These are phyloP conservation scores for Tremella mesenterica DNA, from an alignment of 768 basidiomycete species.

Conservation along the genomic window DNA sequence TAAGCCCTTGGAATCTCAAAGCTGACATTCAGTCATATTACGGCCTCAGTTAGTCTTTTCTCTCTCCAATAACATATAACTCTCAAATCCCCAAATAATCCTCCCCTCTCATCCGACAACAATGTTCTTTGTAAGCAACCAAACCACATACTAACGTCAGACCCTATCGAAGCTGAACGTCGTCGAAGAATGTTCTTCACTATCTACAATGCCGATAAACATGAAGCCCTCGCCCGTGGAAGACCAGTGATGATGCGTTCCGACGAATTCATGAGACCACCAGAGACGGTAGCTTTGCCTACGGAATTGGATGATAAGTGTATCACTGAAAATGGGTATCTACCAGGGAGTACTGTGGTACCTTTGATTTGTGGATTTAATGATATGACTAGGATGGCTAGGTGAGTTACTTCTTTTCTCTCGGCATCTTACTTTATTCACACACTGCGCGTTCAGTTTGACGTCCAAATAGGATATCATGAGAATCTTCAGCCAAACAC, in stretches of 20 bases:
- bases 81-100: too few relatives aligned
- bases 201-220: constrained; percentile 27
- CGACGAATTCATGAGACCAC: constrained; percentile 23
- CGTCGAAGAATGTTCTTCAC: constrained; percentile 20
- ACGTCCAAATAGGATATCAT: too few relatives aligned
- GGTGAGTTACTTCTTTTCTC: constrained; percentile 4
- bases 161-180: constrained; percentile 25
- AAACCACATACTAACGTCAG: constrained; percentile 1
- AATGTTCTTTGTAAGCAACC: too few relatives aligned
- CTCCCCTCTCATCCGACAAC: too few relatives aligned
- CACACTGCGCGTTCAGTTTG: too few relatives aligned
- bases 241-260: constrained; percentile 21
- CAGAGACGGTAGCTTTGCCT: constrained; percentile 18
- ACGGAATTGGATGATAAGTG: constrained; percentile 24
- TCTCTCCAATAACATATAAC: not conserved
- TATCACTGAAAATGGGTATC: constrained; percentile 17
- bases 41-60: not conserved
- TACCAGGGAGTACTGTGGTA: constrained; percentile 9
- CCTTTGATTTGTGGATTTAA: constrained; percentile 23
- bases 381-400: constrained; percentile 14
- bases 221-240: constrained; percentile 13
- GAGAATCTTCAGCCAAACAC: too few relatives aligned
- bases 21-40: too few relatives aligned
- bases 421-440: not conserved
- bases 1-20: too few relatives aligned